phyloP scores from a whole-genome alignment of 805 yeast genomes.

The Metschnikowia kunwiensis region DNA sequence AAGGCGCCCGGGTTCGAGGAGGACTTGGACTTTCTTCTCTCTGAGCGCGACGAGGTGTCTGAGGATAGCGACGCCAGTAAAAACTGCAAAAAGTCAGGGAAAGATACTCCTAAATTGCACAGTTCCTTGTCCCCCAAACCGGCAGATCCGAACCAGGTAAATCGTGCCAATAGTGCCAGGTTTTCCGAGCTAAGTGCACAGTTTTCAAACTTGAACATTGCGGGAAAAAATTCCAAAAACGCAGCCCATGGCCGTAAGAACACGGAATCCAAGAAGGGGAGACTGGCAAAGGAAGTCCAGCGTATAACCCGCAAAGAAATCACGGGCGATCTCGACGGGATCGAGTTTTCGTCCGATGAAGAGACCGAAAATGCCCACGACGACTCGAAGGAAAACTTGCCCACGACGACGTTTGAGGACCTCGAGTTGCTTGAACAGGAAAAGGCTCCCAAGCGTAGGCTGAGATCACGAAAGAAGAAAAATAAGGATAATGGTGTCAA shows the following conservation, averaged over 20 bases:
- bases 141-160: background rate
- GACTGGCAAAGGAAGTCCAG: conserved; percentile 2
- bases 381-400: too few relatives aligned
- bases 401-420: background rate
- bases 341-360: conserved; percentile 26
- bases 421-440: background rate
- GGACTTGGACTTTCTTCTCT: conserved; percentile 30
- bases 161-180: background rate
- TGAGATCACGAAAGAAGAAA: conserved; percentile 5
- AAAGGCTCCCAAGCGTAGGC: background rate
- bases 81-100: background rate
- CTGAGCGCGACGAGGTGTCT: conserved; percentile 4
- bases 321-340: conserved; percentile 27
- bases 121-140: background rate
- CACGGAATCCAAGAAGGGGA: background rate
- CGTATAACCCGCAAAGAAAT: conserved; percentile 23
- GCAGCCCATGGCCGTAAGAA: too few relatives aligned
- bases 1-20: conserved; percentile 23
- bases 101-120: background rate
- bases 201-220: background rate
- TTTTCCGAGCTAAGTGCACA: background rate
- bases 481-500: too few relatives aligned
- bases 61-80: conserved; percentile 1
- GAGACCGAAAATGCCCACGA: too few relatives aligned
- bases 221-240: too few relatives aligned